Conservation (phyloP, 2,329 filamentous ascomycete genomes). For the Ceratocystis ficicola region DNA sequence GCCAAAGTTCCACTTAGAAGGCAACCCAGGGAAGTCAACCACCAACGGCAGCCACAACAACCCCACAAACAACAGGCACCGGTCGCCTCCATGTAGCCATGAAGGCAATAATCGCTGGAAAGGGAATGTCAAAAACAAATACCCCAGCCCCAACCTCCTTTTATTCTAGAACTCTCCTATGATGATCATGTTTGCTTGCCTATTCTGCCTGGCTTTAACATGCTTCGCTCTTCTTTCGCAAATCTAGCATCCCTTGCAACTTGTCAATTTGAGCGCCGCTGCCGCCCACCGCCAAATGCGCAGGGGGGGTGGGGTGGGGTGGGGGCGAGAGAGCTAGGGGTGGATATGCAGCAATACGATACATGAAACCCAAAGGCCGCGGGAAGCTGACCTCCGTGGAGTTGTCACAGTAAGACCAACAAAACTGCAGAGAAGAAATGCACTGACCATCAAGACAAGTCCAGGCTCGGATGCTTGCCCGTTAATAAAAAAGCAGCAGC, state of each 20-base stretch:
- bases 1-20: too few species aligned
- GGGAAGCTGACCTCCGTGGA: conserved; percentile 14
- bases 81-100: background rate
- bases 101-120: background rate
- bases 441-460: background rate
- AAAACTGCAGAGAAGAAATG: background rate
- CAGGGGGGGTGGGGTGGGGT: background rate
- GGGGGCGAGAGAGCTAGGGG: too few species aligned
- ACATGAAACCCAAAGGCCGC: background rate
- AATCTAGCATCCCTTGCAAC: background rate
- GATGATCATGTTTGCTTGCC: too few species aligned
- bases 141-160: background rate
- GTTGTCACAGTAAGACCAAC: background rate
- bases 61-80: too few species aligned
- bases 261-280: background rate
- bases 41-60: too few species aligned
- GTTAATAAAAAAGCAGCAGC: background rate
- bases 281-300: background rate
- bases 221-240: too few species aligned
- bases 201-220: background rate
- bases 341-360: background rate
- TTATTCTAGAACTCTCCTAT: background rate
- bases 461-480: background rate
- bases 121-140: background rate
- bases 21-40: too few species aligned